Conservation (phyloP, 2,329 filamentous ascomycete species). For the Phaeoacremonium minimum region DNA sequence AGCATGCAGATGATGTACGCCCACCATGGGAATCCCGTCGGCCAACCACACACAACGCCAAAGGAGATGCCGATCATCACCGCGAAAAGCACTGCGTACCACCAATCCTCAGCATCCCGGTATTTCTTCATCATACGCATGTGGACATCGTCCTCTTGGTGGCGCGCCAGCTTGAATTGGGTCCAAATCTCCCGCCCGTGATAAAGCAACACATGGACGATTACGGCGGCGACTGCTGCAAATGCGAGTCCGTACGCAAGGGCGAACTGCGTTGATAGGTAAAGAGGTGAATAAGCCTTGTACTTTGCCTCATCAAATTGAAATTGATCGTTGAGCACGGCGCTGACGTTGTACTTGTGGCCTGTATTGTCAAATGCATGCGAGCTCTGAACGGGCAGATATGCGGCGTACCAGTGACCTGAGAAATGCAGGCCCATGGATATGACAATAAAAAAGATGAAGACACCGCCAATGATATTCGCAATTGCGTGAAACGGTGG, state of each 20-base stretch:
- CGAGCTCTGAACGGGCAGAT: slow-evolving; percentile 57
- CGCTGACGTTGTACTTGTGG: slow-evolving; percentile 51
- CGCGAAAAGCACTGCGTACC: slow-evolving; percentile 48
- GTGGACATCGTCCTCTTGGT: slow-evolving; percentile 54
- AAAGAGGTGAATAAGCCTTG: slow-evolving; percentile 61
- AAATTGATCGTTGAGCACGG: slow-evolving; percentile 51
- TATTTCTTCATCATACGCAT: slow-evolving; percentile 61
- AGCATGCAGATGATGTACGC: slow-evolving; percentile 52
- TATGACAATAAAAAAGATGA: slow-evolving; percentile 50
- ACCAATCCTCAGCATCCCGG: slow-evolving; percentile 55
- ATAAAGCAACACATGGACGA: slow-evolving; percentile 52
- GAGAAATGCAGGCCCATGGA: slow-evolving; percentile 57
- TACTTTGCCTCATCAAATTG: slow-evolving; percentile 60
- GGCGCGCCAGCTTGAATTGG: slow-evolving; percentile 49
- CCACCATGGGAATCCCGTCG: slow-evolving; percentile 55
- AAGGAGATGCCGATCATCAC: slow-evolving; percentile 52
- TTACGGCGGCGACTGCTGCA: slow-evolving; percentile 59
- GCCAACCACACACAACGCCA: slow-evolving; percentile 49
- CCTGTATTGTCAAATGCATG: slow-evolving; percentile 63
- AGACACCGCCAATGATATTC: slow-evolving; percentile 48
- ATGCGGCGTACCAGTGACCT: slow-evolving; percentile 53
- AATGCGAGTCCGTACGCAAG: slow-evolving; percentile 61
- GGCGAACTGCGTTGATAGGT: slow-evolving; percentile 58
- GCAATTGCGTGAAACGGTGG: slow-evolving; percentile 52
- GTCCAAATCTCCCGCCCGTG: slow-evolving; percentile 51